These are phyloP conservation scores for Penicillium sp. DNA, from an alignment of 2,329 filamentous ascomycete genomes.

Conservation along the genomic window DNA sequence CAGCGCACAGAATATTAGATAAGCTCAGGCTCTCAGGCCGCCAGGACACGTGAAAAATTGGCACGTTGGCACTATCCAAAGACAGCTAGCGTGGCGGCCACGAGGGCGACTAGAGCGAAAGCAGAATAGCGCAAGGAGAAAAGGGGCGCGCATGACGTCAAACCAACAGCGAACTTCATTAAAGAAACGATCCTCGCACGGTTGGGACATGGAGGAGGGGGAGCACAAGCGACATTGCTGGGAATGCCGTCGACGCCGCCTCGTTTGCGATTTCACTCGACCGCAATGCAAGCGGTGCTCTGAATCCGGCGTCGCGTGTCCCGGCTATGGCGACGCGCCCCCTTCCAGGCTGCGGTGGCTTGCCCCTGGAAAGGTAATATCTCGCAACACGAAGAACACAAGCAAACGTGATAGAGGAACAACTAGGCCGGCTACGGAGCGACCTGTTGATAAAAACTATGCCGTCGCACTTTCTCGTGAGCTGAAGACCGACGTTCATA, in stretches of 20 bases:
- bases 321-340: slow-evolving; percentile 38
- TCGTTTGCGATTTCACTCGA: slow-evolving; percentile 38
- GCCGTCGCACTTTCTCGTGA: neutral
- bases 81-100: no score
- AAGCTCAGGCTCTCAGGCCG: no score
- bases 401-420: neutral
- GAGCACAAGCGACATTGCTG: slow-evolving; percentile 33
- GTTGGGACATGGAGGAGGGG: neutral
- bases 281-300: slow-evolving; percentile 38
- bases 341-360: slow-evolving; percentile 34
- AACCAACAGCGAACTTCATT: no score
- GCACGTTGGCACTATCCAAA: no score
- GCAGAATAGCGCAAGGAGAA: no score
- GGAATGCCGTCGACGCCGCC: slow-evolving; percentile 40
- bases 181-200: no score
- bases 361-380: slow-evolving; percentile 33
- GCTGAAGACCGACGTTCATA: slow-evolving; percentile 17
- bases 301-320: slow-evolving; percentile 31
- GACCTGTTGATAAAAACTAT: neutral
- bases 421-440: neutral
- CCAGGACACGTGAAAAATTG: no score
- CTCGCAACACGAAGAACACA: slow-evolving; percentile 20
- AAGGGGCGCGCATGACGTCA: no score
- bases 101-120: no score
- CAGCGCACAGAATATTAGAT: no score